A percentile compares a stretch with the other conserved stretches of the same genome.
phyloP scores from a whole-genome alignment of 129 eudicot species.

The Solidago caesia region DNA sequence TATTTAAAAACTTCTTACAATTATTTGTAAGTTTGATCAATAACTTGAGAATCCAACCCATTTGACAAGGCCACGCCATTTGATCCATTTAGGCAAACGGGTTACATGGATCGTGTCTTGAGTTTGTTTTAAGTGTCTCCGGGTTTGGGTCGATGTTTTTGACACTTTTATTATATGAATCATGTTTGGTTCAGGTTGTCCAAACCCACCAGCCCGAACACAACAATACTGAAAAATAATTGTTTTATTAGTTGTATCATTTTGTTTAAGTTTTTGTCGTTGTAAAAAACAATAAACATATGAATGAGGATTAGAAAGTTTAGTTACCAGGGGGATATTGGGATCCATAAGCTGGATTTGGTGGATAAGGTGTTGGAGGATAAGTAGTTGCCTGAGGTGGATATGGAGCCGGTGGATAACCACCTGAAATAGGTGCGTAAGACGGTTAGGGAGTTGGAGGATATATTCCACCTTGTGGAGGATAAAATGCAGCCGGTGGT shows the following conservation, averaged over 20 bases:
- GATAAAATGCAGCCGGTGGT: conserved; percentile 29
- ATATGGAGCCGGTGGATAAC: conserved; percentile 50
- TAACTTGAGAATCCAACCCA: too few relatives aligned
- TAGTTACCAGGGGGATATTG: conserved; percentile 57
- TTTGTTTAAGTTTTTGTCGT: not conserved
- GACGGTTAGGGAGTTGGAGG: conserved; percentile 43
- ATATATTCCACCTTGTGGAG: conserved; percentile 31
- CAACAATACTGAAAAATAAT: too few relatives aligned
- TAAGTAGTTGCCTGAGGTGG: conserved; percentile 47
- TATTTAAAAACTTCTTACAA: too few relatives aligned
- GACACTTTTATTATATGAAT: too few relatives aligned
- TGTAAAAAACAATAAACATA: not conserved
- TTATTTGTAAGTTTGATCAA: too few relatives aligned
- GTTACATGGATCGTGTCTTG: too few relatives aligned
- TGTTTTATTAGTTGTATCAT: not conserved
- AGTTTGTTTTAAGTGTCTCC: too few relatives aligned
- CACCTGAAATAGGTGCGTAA: conserved; percentile 45
- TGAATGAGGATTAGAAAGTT: not conserved
- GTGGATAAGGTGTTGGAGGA: conserved; percentile 59
- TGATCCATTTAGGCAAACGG: too few relatives aligned
- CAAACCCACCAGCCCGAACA: too few relatives aligned
- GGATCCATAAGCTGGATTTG: conserved; percentile 37
- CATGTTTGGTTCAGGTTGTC: too few relatives aligned
- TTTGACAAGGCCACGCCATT: too few relatives aligned
- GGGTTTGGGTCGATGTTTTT: too few relatives aligned